Evolutionary conservation across 192 early-diverging fungal genomes (phyloP), one percentile per base, ranked within the genome.

Genomic region (Backusella tarrabulga): DNA sequence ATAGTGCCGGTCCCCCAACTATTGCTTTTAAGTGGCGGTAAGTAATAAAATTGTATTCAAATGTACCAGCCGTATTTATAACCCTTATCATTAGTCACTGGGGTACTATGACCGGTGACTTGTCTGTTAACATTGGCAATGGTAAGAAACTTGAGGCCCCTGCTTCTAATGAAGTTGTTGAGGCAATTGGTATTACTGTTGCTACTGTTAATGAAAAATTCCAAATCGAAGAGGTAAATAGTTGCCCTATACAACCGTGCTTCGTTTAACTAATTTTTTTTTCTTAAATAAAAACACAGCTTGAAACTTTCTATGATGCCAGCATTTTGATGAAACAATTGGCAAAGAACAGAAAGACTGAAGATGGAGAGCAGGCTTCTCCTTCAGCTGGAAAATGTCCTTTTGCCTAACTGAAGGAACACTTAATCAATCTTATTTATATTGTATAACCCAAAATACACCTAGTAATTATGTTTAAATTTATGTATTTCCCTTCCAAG

Each of bases 1-100:
- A 85, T 66, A 80, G 81, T 67, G 56, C 56, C 1, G 84, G 84
- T 3, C 84, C 84, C n/a, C 84, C 84, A 69, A 78, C 72, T 41
- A 81, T 85, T 74, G 84, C 79, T 42, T 85, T 85, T 79, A 85
- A 85, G 56, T 85, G 84, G 84, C 83, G 83, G 77, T 78, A 73
- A 67, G 56, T 41, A 35, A 32, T 36, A 9, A 17, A 29, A 41
- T 6, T 17, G n/a, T 35, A 29, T 15, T 19, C n/a, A 26, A 56
- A 56, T 56, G n/a, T 8, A 35, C 44, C 68, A 46, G 6, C 4
- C 38, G 6, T 71, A 52, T 52, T 74, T 23, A 34, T 17, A n/a
- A 50, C 34, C 6, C 34, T 44, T 75, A 40, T 8, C 38, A 46
- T 15, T 60, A 73, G 74, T 34, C 84, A 85, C 29, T 85, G 84